Percentiles rank a stretch among this genome's conserved stretches.
Evolutionary conservation across 225 moss, liverwort and hornwort genomes (phyloP).

Genomic region (Neckera pumila): DNA sequence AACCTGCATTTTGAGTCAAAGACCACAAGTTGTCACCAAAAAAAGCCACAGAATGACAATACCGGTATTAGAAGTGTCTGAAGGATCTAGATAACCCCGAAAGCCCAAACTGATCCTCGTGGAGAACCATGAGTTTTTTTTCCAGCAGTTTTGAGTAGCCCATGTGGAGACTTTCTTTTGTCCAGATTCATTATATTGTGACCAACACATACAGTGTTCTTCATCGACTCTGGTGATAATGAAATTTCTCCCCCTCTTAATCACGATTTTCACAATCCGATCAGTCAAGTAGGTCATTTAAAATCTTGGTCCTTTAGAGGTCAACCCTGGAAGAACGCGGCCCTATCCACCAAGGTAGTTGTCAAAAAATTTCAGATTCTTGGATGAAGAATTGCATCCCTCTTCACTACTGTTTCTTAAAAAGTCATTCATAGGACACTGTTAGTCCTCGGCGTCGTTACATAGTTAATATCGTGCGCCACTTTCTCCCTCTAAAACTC

Average conservation of each 20-base stretch:
- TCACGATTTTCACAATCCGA: not conserved
- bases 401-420: not conserved
- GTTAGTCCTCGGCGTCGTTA: not conserved
- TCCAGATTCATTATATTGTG: not conserved
- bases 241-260: not conserved
- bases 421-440: not conserved
- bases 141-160: not conserved
- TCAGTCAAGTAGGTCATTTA: not conserved
- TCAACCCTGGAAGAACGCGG: not conserved
- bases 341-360: not conserved
- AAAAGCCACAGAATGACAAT: not conserved
- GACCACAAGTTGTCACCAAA: not conserved
- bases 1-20: slow-evolving; percentile 26
- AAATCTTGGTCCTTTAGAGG: not conserved
- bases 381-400: not conserved
- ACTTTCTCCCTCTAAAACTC: not conserved
- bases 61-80: not conserved
- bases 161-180: not conserved
- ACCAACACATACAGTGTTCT: too few species aligned
- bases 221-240: not conserved
- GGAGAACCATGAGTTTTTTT: too few species aligned
- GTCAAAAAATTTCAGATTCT: not conserved
- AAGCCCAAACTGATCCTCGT: not conserved
- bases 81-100: not conserved
- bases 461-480: not conserved